Conservation (phyloP, 306 rosid genomes). For the Prunus davidiana region DNA sequence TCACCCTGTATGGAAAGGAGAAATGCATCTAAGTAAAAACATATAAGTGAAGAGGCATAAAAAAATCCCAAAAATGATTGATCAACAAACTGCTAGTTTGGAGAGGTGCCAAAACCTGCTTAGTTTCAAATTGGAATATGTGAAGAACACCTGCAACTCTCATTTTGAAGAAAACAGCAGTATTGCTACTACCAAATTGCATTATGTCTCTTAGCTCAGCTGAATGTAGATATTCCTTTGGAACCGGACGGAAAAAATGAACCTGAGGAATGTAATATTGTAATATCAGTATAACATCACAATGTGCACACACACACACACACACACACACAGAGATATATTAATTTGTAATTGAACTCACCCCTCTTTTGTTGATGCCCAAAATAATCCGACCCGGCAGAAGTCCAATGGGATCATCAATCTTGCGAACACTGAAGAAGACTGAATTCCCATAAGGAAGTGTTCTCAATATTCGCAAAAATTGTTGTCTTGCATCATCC, state of each 20-base stretch:
- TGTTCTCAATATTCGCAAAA: conserved; percentile 73
- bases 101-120: conserved; percentile 57
- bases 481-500: conserved; percentile 93
- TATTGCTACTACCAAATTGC: conserved; percentile 97
- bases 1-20: conserved; percentile 64
- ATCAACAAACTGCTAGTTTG: neutral
- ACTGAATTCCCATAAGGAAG: conserved; percentile 94
- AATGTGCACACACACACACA: neutral
- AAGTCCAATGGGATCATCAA: conserved; percentile 96
- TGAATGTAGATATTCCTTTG: conserved; percentile 91
- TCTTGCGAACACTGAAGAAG: conserved; percentile 86
- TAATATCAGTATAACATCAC: neutral
- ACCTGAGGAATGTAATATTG: conserved; percentile 39
- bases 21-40: conserved; percentile 16
- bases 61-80: neutral
- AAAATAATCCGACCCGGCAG: conserved; percentile 85
- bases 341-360: conserved; percentile 24
- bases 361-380: conserved; percentile 98
- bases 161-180: conserved; percentile 97
- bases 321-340: neutral
- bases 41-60: neutral
- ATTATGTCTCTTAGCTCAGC: conserved; percentile 96
- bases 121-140: conserved; percentile 92
- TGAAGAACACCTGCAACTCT: conserved; percentile 98
- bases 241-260: conserved; percentile 95